Evolutionary conservation across 805 yeast species (phyloP), one percentile per base, ranked within the genome.

Genomic region (Cyberlindnera euphorbiae): DNA sequence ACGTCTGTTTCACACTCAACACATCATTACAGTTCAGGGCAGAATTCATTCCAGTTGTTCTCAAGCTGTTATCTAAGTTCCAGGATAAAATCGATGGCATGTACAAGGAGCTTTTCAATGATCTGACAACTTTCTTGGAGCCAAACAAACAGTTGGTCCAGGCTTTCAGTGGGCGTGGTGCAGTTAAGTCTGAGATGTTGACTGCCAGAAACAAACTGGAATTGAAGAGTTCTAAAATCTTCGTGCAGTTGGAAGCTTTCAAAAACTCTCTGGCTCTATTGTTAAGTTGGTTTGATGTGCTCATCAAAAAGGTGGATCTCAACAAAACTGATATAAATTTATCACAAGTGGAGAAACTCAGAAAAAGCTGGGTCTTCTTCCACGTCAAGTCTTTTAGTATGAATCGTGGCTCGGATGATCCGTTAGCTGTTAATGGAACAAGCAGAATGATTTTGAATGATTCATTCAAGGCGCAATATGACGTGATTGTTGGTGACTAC

Each of bases 361-460:
- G 66, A 32, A 50, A 47, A 17, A 49, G 52, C 25, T 66, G 70
- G 70, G 52, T 67, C n/a, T 60, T 65, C 39, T 63, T 60, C 47
- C 69, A 64, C 35, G 47, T 59, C n/a, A 36, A 52, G 15, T 57
- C 55, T 33, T 28, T 53, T 16, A 17, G 17, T 17, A 12, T 13
- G 7, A 18, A 16, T 2, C 46, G 49, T 14, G 44, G 46, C 16
- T 43, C 46, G 4, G 26, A 9, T 10, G 38, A 40, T 32, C 44
- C 47, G 7, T 33, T 56, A n/a, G 31, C 34, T 12, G 21, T 44
- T 12, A 42, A 41, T 4, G 35, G 44, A 17, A 32, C 46, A 1
- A 41, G 33, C 17, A 44, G 44, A 32, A 27, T 52, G 16, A 53
- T 53, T 17, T 17, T 54, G 13, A 35, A 54, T 33, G 52, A 47